Evolutionary conservation across 2,329 filamentous ascomycete species (phyloP), one percentile per base, ranked within the genome.

Genomic region (Botrytis aclada): DNA sequence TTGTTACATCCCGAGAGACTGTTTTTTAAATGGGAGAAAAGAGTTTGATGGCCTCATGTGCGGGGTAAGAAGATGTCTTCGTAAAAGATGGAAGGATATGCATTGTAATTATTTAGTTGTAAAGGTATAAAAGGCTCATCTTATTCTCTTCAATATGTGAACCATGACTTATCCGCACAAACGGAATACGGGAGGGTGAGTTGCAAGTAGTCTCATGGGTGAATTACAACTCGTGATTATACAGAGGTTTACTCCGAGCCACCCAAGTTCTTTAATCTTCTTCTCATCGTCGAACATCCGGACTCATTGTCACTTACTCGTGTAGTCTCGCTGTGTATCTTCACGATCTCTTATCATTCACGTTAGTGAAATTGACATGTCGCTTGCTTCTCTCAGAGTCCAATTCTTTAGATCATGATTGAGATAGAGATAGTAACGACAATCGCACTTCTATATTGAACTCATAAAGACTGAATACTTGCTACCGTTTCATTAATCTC

Each of bases 21-120:
- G 47, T 54, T 32, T 8, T 58, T 69, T 2, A 69, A 43, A 29
- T 69, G 54, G 66, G 37, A 60, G 66, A 60, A 47, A 14, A 69
- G 47, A 37, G 39, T 32, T 14, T 64, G 18, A 64, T 32, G 0
- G 39, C 5, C 5, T 45, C 2, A 16, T 34, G 32, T 22, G 9
- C 32, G 34, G 58, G 22, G 58, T 1, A 14, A 14, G 20, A 8
- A 16, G 12, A 61, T 39, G 14, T 37, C 2, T 39, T 25, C 8
- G 9, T 16, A 16, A 1, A 14, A 12, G 58, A 61, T 29, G n/a
- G 22, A 22, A 14, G 32, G 34, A 61, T 61, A 22, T 61, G 3
- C 22, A 60, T 12, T 39, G 12, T 37, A 61, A 16, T 37, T 25
- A n/a, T 39, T 37, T 25, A 32, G 12, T 7, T 64, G 9, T 43